Conservation (phyloP, 2,329 filamentous ascomycete genomes). For the Fusarium musae region DNA sequence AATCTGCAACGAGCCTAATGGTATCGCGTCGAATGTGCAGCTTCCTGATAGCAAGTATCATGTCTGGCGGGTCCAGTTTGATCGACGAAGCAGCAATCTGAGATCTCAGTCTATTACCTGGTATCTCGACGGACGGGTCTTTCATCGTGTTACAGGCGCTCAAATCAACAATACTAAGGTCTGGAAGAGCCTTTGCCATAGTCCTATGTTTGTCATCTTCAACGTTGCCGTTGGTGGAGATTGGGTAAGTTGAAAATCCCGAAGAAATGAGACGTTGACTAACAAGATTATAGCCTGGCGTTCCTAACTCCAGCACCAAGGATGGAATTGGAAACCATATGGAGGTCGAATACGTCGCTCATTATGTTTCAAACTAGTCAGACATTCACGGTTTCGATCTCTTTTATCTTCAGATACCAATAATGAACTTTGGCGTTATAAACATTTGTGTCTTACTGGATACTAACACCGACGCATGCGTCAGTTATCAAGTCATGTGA, state of each 20-base stretch:
- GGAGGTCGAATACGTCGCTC: conserved; percentile 63
- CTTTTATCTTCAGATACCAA: not conserved
- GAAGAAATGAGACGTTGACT: not conserved
- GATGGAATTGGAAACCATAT: conserved; percentile 61
- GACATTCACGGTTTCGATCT: not conserved
- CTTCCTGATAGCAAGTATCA: conserved; percentile 59
- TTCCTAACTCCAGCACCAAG: conserved; percentile 58
- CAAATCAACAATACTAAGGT: conserved; percentile 57
- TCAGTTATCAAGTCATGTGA: not conserved
- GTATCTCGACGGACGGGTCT: conserved; percentile 59
- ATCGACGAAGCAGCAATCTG: conserved; percentile 60
- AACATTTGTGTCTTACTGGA: not conserved
- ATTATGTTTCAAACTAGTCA: conserved; percentile 48
- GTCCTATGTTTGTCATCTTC: conserved; percentile 62
- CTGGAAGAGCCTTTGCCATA: conserved; percentile 63
- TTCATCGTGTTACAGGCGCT: conserved; percentile 56
- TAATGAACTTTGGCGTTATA: not conserved
- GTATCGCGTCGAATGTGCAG: conserved; percentile 50
- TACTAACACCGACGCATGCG: too few relatives aligned
- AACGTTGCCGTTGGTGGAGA: conserved; percentile 67
- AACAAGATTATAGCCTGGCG: conserved; percentile 55
- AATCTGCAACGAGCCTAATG: conserved; percentile 63
- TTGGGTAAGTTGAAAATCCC: conserved; percentile 54
- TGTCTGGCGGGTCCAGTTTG: conserved; percentile 61
- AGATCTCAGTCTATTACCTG: conserved; percentile 62